phyloP scores from a whole-genome alignment of 192 early-diverging fungal species.

The Umbelopsis isabellina region DNA sequence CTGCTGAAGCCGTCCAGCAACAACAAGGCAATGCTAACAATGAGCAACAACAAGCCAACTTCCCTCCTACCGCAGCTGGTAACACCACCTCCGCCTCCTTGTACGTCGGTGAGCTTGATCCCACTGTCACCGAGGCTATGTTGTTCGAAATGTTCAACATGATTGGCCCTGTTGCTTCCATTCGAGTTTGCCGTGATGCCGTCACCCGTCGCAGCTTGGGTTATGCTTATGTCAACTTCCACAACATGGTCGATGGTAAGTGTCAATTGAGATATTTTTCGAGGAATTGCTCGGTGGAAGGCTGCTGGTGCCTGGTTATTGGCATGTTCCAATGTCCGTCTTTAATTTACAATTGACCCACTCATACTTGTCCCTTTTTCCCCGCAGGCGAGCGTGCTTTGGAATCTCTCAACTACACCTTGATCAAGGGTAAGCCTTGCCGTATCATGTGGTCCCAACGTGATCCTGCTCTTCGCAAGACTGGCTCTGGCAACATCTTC shows the following conservation, averaged over 20 bases:
- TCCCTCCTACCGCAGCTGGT: slow-evolving; percentile 41
- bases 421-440: slow-evolving; percentile 83
- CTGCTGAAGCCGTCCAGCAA: slow-evolving; percentile 16
- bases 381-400: slow-evolving; percentile 68
- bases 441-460: slow-evolving; percentile 96
- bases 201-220: slow-evolving; percentile 85
- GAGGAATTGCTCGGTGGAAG: background rate
- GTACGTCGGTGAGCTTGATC: slow-evolving; percentile 91
- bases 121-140: slow-evolving; percentile 82
- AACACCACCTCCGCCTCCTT: slow-evolving; percentile 61
- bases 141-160: slow-evolving; percentile 86
- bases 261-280: background rate
- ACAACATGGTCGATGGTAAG: slow-evolving; percentile 65
- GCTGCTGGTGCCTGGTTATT: background rate
- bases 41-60: slow-evolving; percentile 25
- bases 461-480: slow-evolving; percentile 77
- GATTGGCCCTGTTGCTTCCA: slow-evolving; percentile 79
- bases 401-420: slow-evolving; percentile 82
- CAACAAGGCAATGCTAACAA: slow-evolving; percentile 41
- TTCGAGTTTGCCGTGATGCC: slow-evolving; percentile 89
- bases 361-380: background rate
- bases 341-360: too few species aligned
- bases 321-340: background rate
- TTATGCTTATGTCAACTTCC: slow-evolving; percentile 93
- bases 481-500: slow-evolving; percentile 86